These are phyloP conservation scores for Camellia lanceoleosa DNA, from an alignment of 148 eudicot species.

Conservation along the genomic window DNA sequence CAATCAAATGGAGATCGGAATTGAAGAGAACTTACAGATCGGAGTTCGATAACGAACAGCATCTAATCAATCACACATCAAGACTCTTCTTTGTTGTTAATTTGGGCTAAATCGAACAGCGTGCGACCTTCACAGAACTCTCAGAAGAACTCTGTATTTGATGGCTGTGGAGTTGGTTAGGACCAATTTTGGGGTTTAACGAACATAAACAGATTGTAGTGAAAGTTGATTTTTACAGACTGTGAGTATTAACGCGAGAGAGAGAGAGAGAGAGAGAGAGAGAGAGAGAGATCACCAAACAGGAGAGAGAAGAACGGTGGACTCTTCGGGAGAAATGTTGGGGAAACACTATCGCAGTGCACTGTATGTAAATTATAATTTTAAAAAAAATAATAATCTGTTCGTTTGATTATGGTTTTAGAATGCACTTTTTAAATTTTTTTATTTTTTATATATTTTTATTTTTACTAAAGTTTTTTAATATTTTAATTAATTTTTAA, in stretches of 20 bases:
- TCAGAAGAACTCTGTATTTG: not conserved
- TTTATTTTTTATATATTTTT: no score
- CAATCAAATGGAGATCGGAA: not conserved
- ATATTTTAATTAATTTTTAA: no score
- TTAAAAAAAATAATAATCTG: no score
- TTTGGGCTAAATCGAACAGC: not conserved
- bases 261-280: no score
- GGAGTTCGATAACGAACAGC: not conserved
- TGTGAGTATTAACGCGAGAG: not conserved
- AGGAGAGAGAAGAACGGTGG: not conserved
- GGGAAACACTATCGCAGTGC: not conserved
- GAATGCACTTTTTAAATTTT: no score
- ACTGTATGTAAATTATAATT: not conserved
- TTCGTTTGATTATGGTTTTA: not conserved
- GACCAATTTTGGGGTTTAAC: not conserved
- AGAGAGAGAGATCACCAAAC: not conserved
- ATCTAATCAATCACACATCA: conserved; percentile 9
- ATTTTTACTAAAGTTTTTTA: no score
- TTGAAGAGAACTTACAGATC: conserved; percentile 17
- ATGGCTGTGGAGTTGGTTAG: not conserved
- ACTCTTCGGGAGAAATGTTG: not conserved
- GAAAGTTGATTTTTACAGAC: not conserved
- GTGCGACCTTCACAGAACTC: not conserved
- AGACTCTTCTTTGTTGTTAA: not conserved
- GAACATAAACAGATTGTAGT: no score